Conservation (phyloP, 371 early-diverging fungal genomes). For the Entomophthora muscae region DNA sequence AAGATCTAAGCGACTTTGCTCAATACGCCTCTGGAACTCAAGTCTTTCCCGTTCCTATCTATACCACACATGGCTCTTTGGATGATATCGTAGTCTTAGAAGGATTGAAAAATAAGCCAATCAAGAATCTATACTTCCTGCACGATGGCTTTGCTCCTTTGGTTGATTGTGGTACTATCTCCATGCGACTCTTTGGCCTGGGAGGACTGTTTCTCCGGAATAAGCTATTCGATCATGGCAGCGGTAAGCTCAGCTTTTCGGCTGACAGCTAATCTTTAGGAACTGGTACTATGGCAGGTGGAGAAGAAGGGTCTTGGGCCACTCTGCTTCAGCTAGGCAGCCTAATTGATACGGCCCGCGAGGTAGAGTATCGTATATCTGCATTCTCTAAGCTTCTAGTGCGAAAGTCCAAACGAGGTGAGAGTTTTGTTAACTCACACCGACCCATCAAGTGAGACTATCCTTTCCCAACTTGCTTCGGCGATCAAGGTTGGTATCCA, state of each 20-base stretch:
- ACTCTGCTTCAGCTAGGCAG: conserved; percentile 46
- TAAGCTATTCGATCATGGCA: conserved; percentile 48
- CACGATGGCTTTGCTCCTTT: conserved; percentile 34
- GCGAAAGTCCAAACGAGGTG: conserved; percentile 33
- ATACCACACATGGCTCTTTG: conserved; percentile 46
- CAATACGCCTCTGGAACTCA: conserved; percentile 24
- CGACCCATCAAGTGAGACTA: conserved; percentile 40
- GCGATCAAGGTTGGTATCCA: conserved; percentile 25
- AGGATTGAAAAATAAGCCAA: conserved; percentile 33
- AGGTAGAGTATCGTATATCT: conserved; percentile 18
- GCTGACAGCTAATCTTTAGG: conserved; percentile 15
- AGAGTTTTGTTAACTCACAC: conserved; percentile 39
- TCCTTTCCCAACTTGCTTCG: conserved; percentile 39
- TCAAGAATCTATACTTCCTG: conserved; percentile 31
- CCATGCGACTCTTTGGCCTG: conserved; percentile 37
- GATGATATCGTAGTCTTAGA: conserved; percentile 44
- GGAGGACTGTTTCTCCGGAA: conserved; percentile 46
- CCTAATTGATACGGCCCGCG: conserved; percentile 35
- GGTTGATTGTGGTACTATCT: conserved; percentile 37
- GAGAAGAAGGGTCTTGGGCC: conserved; percentile 48
- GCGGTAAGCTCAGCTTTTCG: conserved; percentile 20
- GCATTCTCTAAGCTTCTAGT: no score
- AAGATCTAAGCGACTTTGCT: conserved; percentile 19
- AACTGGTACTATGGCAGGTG: conserved; percentile 41
- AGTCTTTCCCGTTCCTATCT: conserved; percentile 34